These are phyloP conservation scores for Saccharata proteae DNA, from an alignment of 2,329 filamentous ascomycete genomes.

Conservation along the genomic window DNA sequence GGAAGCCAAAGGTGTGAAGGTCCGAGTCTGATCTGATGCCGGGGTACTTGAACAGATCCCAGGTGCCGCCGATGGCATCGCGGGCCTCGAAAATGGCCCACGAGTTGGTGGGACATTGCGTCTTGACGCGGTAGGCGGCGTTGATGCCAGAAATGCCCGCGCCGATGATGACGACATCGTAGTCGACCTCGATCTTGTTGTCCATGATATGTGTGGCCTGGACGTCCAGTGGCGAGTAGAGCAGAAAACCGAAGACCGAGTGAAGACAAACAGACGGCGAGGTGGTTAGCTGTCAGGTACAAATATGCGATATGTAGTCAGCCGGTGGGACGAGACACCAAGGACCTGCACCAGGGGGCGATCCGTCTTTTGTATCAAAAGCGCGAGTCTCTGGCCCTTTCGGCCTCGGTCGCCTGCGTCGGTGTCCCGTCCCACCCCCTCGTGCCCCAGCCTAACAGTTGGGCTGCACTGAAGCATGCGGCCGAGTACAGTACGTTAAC, in stretches of 20 bases:
- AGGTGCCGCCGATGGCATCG: constrained; percentile 58
- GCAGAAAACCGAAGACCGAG: background rate
- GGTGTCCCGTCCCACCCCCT: too few relatives aligned
- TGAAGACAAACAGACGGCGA: background rate
- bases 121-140: constrained; percentile 57
- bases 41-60: constrained; percentile 67
- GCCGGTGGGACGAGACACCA: too few relatives aligned
- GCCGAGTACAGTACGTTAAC: too few relatives aligned
- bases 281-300: too few relatives aligned
- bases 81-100: constrained; percentile 61
- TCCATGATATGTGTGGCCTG: background rate
- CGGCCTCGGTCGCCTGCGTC: too few relatives aligned
- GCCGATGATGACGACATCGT: constrained; percentile 50
- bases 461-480: too few relatives aligned
- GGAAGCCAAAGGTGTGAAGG: constrained; percentile 44
- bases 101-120: constrained; percentile 37
- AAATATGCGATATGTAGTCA: too few relatives aligned
- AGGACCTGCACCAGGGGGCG: too few relatives aligned
- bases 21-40: constrained; percentile 47
- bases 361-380: too few relatives aligned
- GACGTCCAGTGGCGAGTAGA: background rate
- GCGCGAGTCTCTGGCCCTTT: too few relatives aligned
- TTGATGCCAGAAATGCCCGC: constrained; percentile 69
- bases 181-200: too few relatives aligned
- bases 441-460: too few relatives aligned